Percentiles rank a stretch among this genome's conserved stretches.
Evolutionary conservation across 1,284 basidiomycete genomes (phyloP).

Genomic region (Moniliophthora roreri): DNA sequence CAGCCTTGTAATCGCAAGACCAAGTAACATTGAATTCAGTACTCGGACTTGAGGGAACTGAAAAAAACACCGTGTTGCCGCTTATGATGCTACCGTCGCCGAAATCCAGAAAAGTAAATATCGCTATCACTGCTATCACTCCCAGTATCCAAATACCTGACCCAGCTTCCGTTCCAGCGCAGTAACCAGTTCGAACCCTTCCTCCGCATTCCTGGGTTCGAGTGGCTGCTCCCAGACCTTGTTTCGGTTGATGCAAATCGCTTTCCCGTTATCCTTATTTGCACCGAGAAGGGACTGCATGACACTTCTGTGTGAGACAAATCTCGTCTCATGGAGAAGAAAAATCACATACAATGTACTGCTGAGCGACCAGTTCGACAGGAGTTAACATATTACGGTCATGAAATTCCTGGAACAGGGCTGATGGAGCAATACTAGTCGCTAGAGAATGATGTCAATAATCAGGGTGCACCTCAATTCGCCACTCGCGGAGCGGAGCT

Average conservation of each 20-base stretch:
- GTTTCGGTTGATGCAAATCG: slow-evolving; percentile 14
- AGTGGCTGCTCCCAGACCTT: slow-evolving; percentile 18
- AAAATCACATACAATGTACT: slow-evolving; percentile 14
- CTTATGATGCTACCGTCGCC: too few relatives aligned
- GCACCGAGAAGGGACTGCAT: slow-evolving; percentile 18
- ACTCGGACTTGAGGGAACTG: too few relatives aligned
- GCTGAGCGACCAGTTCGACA: slow-evolving; percentile 17
- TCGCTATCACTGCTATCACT: not conserved
- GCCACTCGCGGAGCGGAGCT: not conserved
- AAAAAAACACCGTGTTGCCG: too few relatives aligned
- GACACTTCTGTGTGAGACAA: not conserved
- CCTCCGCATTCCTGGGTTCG: not conserved
- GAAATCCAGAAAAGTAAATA: too few relatives aligned
- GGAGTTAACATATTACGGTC: slow-evolving; percentile 14
- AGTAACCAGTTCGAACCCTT: not conserved
- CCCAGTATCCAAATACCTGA: not conserved
- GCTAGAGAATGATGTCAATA: slow-evolving; percentile 9
- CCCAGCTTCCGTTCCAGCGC: not conserved
- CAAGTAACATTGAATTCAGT: too few relatives aligned
- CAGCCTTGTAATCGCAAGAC: too few relatives aligned
- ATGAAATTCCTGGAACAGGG: slow-evolving; percentile 15
- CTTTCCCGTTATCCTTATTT: slow-evolving; percentile 19
- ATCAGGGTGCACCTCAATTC: not conserved
- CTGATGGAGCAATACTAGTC: slow-evolving; percentile 15
- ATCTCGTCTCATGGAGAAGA: not conserved